phyloP scores from a whole-genome alignment of 2,329 filamentous ascomycete genomes.

The Cryphonectria japonica region DNA sequence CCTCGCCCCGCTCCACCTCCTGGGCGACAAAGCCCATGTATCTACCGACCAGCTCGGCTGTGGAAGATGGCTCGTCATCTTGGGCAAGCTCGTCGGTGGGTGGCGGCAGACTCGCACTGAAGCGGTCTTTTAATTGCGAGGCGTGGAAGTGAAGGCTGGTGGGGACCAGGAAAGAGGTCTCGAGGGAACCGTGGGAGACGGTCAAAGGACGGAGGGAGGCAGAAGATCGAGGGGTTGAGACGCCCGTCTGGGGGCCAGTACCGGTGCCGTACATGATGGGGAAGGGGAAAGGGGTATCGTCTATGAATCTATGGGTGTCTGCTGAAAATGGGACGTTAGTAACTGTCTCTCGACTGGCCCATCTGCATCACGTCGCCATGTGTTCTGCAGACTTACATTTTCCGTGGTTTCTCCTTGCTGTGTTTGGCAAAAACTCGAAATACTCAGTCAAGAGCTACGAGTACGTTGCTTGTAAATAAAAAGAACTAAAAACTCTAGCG shows the following conservation, averaged over 20 bases:
- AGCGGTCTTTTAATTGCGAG: constrained; percentile 89
- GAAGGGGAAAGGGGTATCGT: constrained; percentile 47
- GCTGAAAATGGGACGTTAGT: constrained; percentile 12
- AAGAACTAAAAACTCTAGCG: constrained; percentile 1
- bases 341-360: not conserved
- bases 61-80: constrained; percentile 98
- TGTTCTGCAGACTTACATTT: constrained; percentile 19
- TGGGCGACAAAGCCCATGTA: constrained; percentile 89
- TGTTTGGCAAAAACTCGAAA: constrained; percentile 25
- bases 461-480: constrained; percentile 11
- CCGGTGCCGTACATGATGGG: constrained; percentile 81
- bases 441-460: constrained; percentile 31
- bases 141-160: constrained; percentile 96
- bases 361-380: not conserved
- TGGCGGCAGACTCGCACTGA: constrained; percentile 80
- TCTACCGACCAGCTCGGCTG: constrained; percentile 86
- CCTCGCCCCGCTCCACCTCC: constrained; percentile 91
- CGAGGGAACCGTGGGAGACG: constrained; percentile 90
- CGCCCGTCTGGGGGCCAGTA: constrained; percentile 89
- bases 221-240: constrained; percentile 93
- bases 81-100: constrained; percentile 97
- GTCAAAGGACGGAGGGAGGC: constrained; percentile 90
- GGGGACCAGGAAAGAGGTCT: constrained; percentile 93
- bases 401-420: constrained; percentile 15
- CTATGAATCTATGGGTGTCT: constrained; percentile 34